Conservation (phyloP, 441 rosid species). For the Francoa sonchifolia region DNA sequence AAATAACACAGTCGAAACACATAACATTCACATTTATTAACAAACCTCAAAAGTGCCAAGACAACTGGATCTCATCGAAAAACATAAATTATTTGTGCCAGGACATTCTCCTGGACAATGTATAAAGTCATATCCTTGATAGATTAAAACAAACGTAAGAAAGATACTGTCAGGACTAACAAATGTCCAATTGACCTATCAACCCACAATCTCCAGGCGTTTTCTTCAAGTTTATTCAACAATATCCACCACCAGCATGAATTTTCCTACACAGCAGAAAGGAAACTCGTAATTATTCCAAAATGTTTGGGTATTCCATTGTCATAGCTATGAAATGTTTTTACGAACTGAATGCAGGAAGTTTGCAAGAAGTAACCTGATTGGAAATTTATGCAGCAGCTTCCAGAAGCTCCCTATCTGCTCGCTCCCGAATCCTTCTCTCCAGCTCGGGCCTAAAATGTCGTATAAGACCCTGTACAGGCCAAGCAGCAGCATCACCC, state of each 20-base stretch:
- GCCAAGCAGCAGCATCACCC: conserved; percentile 99
- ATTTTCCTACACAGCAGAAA: conserved; percentile 18
- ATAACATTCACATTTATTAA: too few species aligned
- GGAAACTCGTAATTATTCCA: too few species aligned
- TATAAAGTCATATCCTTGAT: conserved; percentile 8
- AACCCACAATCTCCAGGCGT: conserved; percentile 13
- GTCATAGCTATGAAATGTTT: too few species aligned
- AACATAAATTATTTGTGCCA: conserved; percentile 11
- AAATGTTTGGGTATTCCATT: too few species aligned
- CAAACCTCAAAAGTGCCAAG: conserved; percentile 9
- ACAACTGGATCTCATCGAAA: conserved; percentile 9
- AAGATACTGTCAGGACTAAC: conserved; percentile 4
- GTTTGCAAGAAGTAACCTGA: conserved; percentile 33
- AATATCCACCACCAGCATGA: conserved; percentile 9
- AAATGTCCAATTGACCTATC: conserved; percentile 10
- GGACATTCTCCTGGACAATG: conserved; percentile 6
- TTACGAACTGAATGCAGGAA: conserved; percentile 1
- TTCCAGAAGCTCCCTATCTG: conserved; percentile 81
- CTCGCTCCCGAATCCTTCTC: conserved; percentile 86
- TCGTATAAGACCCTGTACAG: conserved; percentile 93
- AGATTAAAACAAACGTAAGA: conserved; percentile 16
- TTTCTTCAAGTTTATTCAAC: conserved; percentile 22
- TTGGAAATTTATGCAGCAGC: conserved; percentile 62
- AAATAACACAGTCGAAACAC: too few species aligned
- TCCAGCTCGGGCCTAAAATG: conserved; percentile 98